These are phyloP conservation scores for Staphylotrichum tortipilum DNA, from an alignment of 495 filamentous ascomycete genomes.

Conservation along the genomic window DNA sequence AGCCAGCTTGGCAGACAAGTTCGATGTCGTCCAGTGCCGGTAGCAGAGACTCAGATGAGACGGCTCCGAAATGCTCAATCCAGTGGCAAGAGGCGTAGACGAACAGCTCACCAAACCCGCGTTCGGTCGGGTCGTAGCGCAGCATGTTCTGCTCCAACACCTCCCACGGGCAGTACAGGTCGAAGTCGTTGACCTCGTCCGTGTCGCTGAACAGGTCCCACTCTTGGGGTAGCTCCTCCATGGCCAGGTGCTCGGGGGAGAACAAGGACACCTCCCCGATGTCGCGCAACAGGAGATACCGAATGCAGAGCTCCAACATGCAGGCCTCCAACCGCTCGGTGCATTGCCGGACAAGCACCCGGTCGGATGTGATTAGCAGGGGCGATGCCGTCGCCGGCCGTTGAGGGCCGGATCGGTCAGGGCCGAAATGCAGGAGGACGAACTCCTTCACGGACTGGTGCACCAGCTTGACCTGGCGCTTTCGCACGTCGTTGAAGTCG, in stretches of 20 bases:
- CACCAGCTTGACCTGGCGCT: not conserved
- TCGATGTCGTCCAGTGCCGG: slow-evolving; percentile 3
- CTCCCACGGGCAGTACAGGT: not conserved
- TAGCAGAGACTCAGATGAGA: not conserved
- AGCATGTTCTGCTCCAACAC: not conserved
- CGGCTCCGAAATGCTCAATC: not conserved
- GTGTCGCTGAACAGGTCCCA: not conserved
- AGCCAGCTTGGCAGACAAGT: slow-evolving; percentile 3
- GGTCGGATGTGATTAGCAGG: not conserved
- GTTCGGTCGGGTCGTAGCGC: not conserved
- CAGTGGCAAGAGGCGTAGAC: slow-evolving; percentile 9
- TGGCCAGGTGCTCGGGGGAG: not conserved
- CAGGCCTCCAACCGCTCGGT: not conserved
- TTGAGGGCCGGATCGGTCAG: not conserved
- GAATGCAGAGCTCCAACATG: not conserved
- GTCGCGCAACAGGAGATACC: not conserved
- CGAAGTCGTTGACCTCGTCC: not conserved
- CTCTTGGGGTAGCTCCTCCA: not conserved
- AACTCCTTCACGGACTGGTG: not conserved
- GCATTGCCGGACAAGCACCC: not conserved
- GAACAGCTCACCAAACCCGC: slow-evolving; percentile 1
- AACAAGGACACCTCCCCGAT: not conserved
- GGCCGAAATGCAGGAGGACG: not conserved
- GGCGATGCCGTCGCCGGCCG: not conserved
- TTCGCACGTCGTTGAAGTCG: not conserved